Conservation (phyloP, 2,329 filamentous ascomycete species). For the Paraphoma sp. region DNA sequence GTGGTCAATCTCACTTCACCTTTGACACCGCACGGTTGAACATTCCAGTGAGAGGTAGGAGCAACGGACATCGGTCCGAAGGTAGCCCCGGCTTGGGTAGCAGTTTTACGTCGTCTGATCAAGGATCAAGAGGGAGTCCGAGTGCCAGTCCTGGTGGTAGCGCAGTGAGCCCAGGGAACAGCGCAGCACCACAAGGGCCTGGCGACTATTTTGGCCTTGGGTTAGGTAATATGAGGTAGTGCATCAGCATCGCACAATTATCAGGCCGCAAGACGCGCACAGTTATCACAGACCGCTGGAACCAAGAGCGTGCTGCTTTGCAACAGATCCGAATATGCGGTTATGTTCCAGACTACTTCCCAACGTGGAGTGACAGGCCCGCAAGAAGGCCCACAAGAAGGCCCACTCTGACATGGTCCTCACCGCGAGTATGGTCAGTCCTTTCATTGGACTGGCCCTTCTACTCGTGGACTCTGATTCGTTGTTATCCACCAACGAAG, state of each 20-base stretch:
- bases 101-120: conserved; percentile 2
- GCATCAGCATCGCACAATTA: not conserved
- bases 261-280: no score
- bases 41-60: conserved; percentile 32
- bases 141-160: conserved; percentile 23
- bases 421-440: not conserved
- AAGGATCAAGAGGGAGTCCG: conserved; percentile 20
- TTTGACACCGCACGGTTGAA: conserved; percentile 38
- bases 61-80: conserved; percentile 18
- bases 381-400: not conserved
- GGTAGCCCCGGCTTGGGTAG: conserved; percentile 5
- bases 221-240: conserved; percentile 7
- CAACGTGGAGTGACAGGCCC: not conserved
- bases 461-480: not conserved
- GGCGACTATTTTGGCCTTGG: conserved; percentile 33
- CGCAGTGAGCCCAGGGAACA: conserved; percentile 17
- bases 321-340: not conserved
- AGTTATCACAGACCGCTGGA: not conserved
- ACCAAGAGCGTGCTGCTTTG: not conserved
- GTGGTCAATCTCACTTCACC: conserved; percentile 37
- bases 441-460: not conserved
- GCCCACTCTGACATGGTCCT: not conserved
- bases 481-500: not conserved
- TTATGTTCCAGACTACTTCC: not conserved
- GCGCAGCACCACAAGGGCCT: conserved; percentile 9